phyloP scores from a whole-genome alignment of 106 monocot genomes.

The Acorus calamus region DNA sequence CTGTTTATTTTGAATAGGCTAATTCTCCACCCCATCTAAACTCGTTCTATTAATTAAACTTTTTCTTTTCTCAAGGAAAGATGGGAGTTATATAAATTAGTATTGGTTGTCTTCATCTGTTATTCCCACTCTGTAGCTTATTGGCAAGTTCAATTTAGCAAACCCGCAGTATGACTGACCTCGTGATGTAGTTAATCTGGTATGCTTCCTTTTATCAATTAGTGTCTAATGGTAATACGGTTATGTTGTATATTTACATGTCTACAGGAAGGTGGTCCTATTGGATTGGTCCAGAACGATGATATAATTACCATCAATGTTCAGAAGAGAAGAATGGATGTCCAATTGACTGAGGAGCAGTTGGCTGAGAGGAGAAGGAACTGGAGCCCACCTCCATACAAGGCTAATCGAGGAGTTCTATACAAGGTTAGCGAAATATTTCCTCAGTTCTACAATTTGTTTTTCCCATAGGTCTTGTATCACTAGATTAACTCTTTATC shows the following conservation, averaged over 20 bases:
- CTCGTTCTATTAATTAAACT: too few relatives aligned
- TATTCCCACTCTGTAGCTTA: too few relatives aligned
- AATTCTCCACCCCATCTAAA: too few relatives aligned
- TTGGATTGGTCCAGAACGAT: constrained; percentile 76
- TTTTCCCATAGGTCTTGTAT: background rate
- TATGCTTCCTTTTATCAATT: background rate
- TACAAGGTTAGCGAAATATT: constrained; percentile 48
- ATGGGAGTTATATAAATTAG: too few relatives aligned
- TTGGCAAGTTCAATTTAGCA: too few relatives aligned
- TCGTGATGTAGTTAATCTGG: too few relatives aligned
- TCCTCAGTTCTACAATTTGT: background rate
- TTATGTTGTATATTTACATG: background rate
- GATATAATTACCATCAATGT: constrained; percentile 88
- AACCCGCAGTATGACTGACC: too few relatives aligned
- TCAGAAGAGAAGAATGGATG: constrained; percentile 64
- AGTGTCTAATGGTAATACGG: background rate
- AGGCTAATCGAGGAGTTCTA: constrained; percentile 64
- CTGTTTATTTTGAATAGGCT: too few relatives aligned
- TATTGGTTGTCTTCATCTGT: too few relatives aligned
- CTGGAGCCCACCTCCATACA: constrained; percentile 67
- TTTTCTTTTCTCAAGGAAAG: too few relatives aligned
- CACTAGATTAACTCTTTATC: background rate
- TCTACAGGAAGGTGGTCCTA: constrained; percentile 89
- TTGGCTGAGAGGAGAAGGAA: constrained; percentile 62
- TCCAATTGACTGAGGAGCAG: constrained; percentile 53